Percentiles rank a stretch among this genome's conserved stretches.
phyloP scores from a whole-genome alignment of 23 red algal genomes.

The Cyanidiococcus yangmingshanensis region DNA sequence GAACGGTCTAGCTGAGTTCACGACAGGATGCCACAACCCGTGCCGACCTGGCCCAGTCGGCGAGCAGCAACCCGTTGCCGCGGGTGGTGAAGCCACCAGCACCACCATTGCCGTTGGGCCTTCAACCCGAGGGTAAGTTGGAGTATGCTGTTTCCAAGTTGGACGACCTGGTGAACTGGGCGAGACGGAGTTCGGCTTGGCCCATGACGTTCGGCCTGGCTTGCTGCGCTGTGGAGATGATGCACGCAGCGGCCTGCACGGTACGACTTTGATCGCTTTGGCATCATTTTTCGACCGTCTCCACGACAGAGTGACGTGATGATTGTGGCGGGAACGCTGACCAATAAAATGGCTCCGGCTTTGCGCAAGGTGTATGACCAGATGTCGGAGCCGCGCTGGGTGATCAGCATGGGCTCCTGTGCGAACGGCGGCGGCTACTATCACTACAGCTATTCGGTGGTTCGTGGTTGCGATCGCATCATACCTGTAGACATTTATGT shows the following conservation, averaged over 20 bases:
- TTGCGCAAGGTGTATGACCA: slow-evolving; percentile 99
- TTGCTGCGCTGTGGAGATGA: slow-evolving; percentile 99
- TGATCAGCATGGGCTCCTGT: slow-evolving; percentile 96
- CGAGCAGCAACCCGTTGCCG: neutral
- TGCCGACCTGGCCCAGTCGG: too few species aligned
- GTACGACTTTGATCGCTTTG: slow-evolving; percentile 98
- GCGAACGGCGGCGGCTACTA: slow-evolving; percentile 99
- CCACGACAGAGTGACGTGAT: slow-evolving; percentile 97
- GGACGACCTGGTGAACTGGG: slow-evolving; percentile 65
- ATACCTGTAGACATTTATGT: slow-evolving; percentile 99
- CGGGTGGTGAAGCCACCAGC: neutral
- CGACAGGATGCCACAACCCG: too few species aligned
- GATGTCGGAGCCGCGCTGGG: slow-evolving; percentile 97
- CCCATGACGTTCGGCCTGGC: slow-evolving; percentile 99
- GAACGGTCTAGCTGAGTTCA: too few species aligned
- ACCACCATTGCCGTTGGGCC: neutral
- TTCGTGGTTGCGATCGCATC: slow-evolving; percentile 95
- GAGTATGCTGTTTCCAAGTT: slow-evolving; percentile 11
- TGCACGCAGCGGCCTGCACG: slow-evolving; percentile 91
- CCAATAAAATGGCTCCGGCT: slow-evolving; percentile 97
- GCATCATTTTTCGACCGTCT: slow-evolving; percentile 97
- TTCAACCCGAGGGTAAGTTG: neutral
- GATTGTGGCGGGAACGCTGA: slow-evolving; percentile 98
- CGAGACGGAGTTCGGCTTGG: slow-evolving; percentile 87
- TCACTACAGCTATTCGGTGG: slow-evolving; percentile 97